Percentiles rank a stretch among this genome's conserved stretches.
Conservation (phyloP, 331 rosid species). For the Acacia concinna region DNA sequence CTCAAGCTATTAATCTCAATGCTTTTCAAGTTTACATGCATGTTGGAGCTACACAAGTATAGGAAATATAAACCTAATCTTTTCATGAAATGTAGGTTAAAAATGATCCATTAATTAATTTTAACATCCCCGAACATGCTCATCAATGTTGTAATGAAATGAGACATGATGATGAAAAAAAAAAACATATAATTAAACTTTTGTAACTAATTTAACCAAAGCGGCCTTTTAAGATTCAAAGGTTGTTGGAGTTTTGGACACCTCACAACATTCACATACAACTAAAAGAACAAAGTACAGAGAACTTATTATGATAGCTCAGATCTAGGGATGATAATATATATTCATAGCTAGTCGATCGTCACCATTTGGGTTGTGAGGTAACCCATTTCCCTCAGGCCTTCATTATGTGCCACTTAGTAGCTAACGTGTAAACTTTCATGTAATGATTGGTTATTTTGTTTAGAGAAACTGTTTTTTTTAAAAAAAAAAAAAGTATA, state of each 20-base stretch:
- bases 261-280: conserved; percentile 29
- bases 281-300: background rate
- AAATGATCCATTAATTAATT: background rate
- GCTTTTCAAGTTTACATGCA: background rate
- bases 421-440: conserved; percentile 35
- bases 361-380: conserved; percentile 21
- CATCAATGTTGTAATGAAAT: background rate
- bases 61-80: background rate
- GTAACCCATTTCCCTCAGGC: background rate
- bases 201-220: conserved; percentile 3
- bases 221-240: conserved; percentile 42
- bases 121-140: background rate
- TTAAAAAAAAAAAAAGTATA: background rate
- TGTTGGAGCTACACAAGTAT: background rate
- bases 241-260: conserved; percentile 64
- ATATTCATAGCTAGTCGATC: conserved; percentile 21
- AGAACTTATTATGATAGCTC: background rate
- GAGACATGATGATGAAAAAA: background rate
- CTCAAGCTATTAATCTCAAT: too few species aligned
- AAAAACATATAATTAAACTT: background rate
- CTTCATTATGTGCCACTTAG: conserved; percentile 38
- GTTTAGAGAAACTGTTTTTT: background rate
- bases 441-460: background rate
- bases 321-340: conserved; percentile 10
- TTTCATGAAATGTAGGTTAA: background rate